phyloP scores from a whole-genome alignment of 78 protist genomes.

The Thecamonas trahens region DNA sequence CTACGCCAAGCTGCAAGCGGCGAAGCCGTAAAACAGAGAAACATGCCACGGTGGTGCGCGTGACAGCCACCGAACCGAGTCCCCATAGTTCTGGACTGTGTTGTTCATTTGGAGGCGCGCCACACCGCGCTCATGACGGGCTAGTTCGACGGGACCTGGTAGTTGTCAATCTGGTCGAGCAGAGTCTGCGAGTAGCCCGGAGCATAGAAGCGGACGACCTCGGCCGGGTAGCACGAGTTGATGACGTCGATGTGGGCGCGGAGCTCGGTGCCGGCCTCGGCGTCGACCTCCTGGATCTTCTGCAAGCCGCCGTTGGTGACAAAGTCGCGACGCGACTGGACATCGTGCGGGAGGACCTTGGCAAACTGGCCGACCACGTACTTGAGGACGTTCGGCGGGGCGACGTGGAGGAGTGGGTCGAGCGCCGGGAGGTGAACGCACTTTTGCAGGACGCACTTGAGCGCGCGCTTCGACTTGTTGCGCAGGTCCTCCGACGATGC shows the following conservation, averaged over 20 bases:
- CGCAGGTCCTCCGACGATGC: slow-evolving; percentile 60
- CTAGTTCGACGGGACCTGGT: too few relatives aligned
- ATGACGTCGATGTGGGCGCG: slow-evolving; percentile 51
- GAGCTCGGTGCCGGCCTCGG: slow-evolving; percentile 65
- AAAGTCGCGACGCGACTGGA: slow-evolving; percentile 58
- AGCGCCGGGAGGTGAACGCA: slow-evolving; percentile 71
- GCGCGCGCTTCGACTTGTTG: slow-evolving; percentile 72
- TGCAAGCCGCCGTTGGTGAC: slow-evolving; percentile 57
- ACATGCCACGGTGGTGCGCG: too few relatives aligned
- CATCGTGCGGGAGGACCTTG: slow-evolving; percentile 82
- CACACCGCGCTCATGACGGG: too few relatives aligned
- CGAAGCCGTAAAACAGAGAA: too few relatives aligned
- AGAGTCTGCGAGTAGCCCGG: slow-evolving; percentile 65
- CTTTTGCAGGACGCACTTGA: slow-evolving; percentile 61
- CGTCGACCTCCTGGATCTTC: slow-evolving; percentile 54
- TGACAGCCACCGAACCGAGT: too few relatives aligned
- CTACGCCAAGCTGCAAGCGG: too few relatives aligned
- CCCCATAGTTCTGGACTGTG: too few relatives aligned
- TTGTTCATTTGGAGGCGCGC: too few relatives aligned
- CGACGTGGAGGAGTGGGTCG: slow-evolving; percentile 68
- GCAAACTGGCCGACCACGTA: slow-evolving; percentile 79
- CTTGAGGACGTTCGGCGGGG: slow-evolving; percentile 63
- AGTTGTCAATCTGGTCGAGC: slow-evolving; percentile 50
- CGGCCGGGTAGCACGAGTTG: slow-evolving; percentile 77
- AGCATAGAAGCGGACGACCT: slow-evolving; percentile 76